phyloP scores from a whole-genome alignment of 495 filamentous ascomycete genomes.

The Gamarada debralockiae region DNA sequence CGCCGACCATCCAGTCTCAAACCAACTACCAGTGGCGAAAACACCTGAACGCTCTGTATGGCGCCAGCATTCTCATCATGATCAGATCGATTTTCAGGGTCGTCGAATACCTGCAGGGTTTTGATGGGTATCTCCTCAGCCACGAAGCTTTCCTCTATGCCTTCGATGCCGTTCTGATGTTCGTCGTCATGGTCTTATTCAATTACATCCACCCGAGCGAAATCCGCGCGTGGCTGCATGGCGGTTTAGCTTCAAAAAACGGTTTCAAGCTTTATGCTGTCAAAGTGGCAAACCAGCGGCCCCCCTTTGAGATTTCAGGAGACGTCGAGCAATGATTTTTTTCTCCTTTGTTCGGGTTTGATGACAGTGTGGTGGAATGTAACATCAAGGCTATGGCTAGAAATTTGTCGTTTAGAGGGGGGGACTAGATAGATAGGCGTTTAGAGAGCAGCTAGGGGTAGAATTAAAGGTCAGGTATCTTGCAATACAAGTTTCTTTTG shows the following conservation, averaged over 20 bases:
- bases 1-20: slow-evolving; percentile 11
- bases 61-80: slow-evolving; percentile 49
- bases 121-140: slow-evolving; percentile 38
- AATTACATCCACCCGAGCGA: slow-evolving; percentile 12
- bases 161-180: slow-evolving; percentile 60
- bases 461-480: no score
- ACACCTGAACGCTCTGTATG: slow-evolving; percentile 37
- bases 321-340: no score
- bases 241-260: background rate
- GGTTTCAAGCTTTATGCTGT: slow-evolving; percentile 4
- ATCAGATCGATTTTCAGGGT: slow-evolving; percentile 57
- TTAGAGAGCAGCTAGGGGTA: no score
- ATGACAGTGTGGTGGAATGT: no score
- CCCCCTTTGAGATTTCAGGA: no score
- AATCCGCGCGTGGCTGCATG: background rate
- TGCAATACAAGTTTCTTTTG: no score
- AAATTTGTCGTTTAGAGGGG: no score
- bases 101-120: slow-evolving; percentile 57
- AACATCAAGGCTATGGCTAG: no score
- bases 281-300: no score
- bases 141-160: slow-evolving; percentile 60
- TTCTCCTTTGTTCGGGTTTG: no score
- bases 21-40: slow-evolving; percentile 1
- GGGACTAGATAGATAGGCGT: no score
- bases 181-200: slow-evolving; percentile 45